Evolutionary conservation across 768 basidiomycete genomes (phyloP).

Genomic region (Boletus rubroflammeus): DNA sequence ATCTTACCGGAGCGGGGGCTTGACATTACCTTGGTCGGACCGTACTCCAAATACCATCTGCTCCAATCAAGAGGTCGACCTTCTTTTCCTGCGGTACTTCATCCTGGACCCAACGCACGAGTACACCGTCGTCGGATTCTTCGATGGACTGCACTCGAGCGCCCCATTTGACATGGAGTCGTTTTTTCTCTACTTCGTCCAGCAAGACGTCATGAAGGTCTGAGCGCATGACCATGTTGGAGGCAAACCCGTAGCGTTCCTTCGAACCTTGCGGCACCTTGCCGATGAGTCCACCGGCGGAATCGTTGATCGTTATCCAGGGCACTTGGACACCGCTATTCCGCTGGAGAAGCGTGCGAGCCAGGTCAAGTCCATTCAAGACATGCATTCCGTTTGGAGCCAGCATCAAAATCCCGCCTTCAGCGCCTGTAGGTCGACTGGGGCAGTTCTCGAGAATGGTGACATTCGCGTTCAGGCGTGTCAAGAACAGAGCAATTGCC

Average conservation of each 20-base stretch:
- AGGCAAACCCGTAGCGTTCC: conserved; percentile 27
- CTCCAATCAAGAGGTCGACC: conserved; percentile 31
- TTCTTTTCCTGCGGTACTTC: conserved; percentile 20
- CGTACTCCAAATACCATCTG: conserved; percentile 32
- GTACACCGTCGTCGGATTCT: conserved; percentile 22
- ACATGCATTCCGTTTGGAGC: conserved; percentile 30
- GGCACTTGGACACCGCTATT: conserved; percentile 19
- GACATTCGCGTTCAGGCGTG: conserved; percentile 15
- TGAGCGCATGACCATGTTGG: conserved; percentile 26
- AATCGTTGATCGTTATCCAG: conserved; percentile 21
- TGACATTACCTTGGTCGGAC: conserved; percentile 21
- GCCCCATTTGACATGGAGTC: conserved; percentile 21
- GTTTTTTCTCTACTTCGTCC: conserved; percentile 22
- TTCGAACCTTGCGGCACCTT: conserved; percentile 25
- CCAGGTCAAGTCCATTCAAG: conserved; percentile 26
- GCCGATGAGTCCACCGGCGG: conserved; percentile 20
- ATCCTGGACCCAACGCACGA: conserved; percentile 26
- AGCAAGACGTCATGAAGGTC: conserved; percentile 32
- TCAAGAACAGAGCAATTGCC: conserved; percentile 25
- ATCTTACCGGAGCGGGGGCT: neutral
- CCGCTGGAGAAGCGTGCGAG: conserved; percentile 20
- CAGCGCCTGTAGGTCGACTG: conserved; percentile 13
- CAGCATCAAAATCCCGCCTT: conserved; percentile 29
- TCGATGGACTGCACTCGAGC: conserved; percentile 23
- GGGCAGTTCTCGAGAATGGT: conserved; percentile 24